These are phyloP conservation scores for Xylaria palmicola DNA, from an alignment of 495 filamentous ascomycete species.

Conservation along the genomic window DNA sequence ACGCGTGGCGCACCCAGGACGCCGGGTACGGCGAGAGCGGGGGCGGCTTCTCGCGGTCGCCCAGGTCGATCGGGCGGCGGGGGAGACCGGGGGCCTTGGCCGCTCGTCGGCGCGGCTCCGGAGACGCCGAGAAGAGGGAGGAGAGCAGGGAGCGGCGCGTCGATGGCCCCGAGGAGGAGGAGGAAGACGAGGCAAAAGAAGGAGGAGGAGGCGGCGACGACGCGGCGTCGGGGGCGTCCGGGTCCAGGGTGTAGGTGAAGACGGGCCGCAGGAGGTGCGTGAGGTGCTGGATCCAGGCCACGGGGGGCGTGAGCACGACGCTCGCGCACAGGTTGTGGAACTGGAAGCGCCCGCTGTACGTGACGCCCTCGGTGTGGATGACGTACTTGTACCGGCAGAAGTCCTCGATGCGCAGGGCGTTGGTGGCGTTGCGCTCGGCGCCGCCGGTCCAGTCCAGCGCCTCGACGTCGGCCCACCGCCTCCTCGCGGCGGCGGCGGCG, in stretches of 20 bases:
- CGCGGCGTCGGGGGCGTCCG: neutral
- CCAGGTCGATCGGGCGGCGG: constrained; percentile 5
- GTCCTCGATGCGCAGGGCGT: constrained; percentile 45
- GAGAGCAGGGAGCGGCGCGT: neutral
- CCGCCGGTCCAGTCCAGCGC: constrained; percentile 37
- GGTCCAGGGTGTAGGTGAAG: constrained; percentile 36
- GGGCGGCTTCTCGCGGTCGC: constrained; percentile 3
- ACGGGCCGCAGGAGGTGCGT: constrained; percentile 47
- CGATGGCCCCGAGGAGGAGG: constrained; percentile 1
- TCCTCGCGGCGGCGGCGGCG: neutral
- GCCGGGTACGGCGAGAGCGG: constrained; percentile 20
- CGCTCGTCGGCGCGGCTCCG: neutral
- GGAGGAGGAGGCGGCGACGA: neutral
- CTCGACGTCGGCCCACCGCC: constrained; percentile 54
- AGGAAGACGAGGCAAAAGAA: neutral
- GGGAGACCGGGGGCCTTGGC: neutral
- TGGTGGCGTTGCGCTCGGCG: constrained; percentile 28
- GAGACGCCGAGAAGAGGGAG: neutral
- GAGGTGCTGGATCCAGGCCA: constrained; percentile 50
- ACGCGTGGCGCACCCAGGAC: constrained; percentile 28
- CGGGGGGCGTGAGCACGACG: constrained; percentile 48
- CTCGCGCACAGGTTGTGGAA: constrained; percentile 52
- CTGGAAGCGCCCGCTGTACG: constrained; percentile 57
- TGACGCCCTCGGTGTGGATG: constrained; percentile 61
- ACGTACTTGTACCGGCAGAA: constrained; percentile 55